Base-by-base conservation (phyloP, 2,329 filamentous ascomycete genomes). In the Pseudocercospora vitis region DNA sequence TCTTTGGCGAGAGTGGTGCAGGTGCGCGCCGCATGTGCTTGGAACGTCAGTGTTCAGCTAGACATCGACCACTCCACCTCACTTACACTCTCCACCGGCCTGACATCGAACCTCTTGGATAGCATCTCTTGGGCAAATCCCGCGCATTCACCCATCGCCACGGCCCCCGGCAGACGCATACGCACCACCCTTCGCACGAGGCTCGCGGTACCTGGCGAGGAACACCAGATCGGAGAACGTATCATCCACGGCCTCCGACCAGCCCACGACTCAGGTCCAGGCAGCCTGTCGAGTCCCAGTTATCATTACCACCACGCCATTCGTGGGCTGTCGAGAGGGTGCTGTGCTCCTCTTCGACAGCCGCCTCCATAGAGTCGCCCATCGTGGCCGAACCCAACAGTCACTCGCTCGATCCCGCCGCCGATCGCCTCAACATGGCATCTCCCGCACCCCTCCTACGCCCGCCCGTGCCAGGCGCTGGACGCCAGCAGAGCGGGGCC, bases 381-480 rank as follows among this genome's bases (percentile, higher is more conserved):
- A 65, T 55, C 63, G 65, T 70, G 68, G 68, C 68, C 37, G 58
- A 61, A 35, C 31, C 35, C 58, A 48, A 60, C 48, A 50, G 59
- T 48, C 56, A 50, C 47, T 50, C 56, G 44, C 55, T 53, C 54
- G 54, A 57, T 37, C 54, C 57, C 31, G 52, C 56, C 29, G 52
- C 57, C 48, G 53, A 59, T 45, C 65, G 61, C 61, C 53, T 67
- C 66, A 81, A 78, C 65, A 88, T 91, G 85, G 83, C 87, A 53
- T 84, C 87, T 45, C 85, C 88, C 48, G 88, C 86, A 49, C 89
- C 89, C 56, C 82, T 95, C 54, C 85, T 95, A 52, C 87, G 90
- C 57, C 88, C 90, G 50, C 89, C 90, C 57, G 85, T 95, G 52
- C 88, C 87, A 32, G 88, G 89, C 60, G 78, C 77, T 61, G 81